These are phyloP conservation scores for Suhomyces pyralidae DNA, from an alignment of 805 yeast species.

Conservation along the genomic window DNA sequence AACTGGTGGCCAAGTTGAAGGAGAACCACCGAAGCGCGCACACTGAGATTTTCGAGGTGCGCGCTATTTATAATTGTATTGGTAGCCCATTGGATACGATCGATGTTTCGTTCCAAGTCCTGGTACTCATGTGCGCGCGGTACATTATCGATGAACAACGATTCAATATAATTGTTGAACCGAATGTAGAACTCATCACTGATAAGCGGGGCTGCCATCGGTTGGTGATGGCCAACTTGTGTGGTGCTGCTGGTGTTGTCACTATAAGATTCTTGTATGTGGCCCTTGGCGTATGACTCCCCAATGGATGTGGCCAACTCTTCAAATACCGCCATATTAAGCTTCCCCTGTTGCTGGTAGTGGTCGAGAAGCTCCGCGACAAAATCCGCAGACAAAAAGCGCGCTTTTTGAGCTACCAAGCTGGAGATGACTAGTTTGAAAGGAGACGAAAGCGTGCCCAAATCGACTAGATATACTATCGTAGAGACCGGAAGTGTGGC, in stretches of 20 bases:
- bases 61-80: background rate
- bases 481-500: slow-evolving; percentile 15
- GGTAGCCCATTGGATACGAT: slow-evolving; percentile 17
- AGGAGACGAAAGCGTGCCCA: slow-evolving; percentile 19
- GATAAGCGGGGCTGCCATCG: slow-evolving; percentile 8
- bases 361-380: slow-evolving; percentile 13
- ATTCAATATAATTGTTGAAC: slow-evolving; percentile 26
- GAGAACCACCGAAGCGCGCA: slow-evolving; percentile 13
- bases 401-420: slow-evolving; percentile 8
- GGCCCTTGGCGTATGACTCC: background rate
- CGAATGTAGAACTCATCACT: slow-evolving; percentile 18
- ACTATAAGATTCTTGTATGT: background rate
- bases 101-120: slow-evolving; percentile 26
- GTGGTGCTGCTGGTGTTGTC: background rate
- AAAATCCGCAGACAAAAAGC: slow-evolving; percentile 15
- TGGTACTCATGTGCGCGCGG: slow-evolving; percentile 38
- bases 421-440: slow-evolving; percentile 12
- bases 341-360: slow-evolving; percentile 5
- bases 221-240: background rate
- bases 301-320: slow-evolving; percentile 2
- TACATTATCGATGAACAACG: slow-evolving; percentile 21
- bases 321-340: slow-evolving; percentile 15
- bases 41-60: background rate
- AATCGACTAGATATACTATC: slow-evolving; percentile 24
- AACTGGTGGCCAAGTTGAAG: slow-evolving; percentile 25